Evolutionary conservation across 495 filamentous ascomycete species (phyloP), one percentile per base, ranked within the genome.

Genomic region (Penicillium pulvis): DNA sequence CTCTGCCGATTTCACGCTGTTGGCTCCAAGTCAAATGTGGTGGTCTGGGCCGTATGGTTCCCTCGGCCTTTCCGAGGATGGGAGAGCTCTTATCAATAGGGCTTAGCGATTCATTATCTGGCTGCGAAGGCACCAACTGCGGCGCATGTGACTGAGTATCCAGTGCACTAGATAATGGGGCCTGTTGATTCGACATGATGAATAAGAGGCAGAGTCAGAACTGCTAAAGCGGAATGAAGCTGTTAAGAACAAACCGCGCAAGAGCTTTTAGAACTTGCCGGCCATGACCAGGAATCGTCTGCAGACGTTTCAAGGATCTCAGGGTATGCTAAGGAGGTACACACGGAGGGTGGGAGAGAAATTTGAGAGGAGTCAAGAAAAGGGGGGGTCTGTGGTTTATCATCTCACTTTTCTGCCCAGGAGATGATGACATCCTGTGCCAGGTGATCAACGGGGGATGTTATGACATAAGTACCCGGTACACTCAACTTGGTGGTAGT

Each of bases 401-500:
- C 31, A 56, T 61, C 56, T 62, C 39, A 51, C 55, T 55, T 60
- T 58, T 60, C 30, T 44, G 28, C n/a, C 23, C 52, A 48, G 51
- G 43, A 58, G 54, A 61, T 59, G 67, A 69, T 69, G 67, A 69
- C 64, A 67, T 62, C 43, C 53, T 45, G 57, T 57, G 60, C 61
- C 64, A 67, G 59, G 45, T 67, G 67, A 66, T 59, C 47, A 60
- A 53, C 53, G 56, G 43, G 56, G 43, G 31, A 49, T 56, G 52
- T 55, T 54, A 55, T 57, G 44, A 60, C 35, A 36, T 11, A 60
- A 58, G 60, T 66, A 66, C 41, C 42, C 6, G 17, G 16, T 28
- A 48, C 50, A 43, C 19, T 28, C 36, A 42, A 45, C 30, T 33
- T 26, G 31, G 31, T 44, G 14, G 4, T 6, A 7, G 14, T 17